A percentile compares a stretch with the other conserved stretches of the same genome.
These are phyloP conservation scores for Cytospora paraplurivora DNA, from an alignment of 2,329 filamentous ascomycete genomes.

Conservation along the genomic window DNA sequence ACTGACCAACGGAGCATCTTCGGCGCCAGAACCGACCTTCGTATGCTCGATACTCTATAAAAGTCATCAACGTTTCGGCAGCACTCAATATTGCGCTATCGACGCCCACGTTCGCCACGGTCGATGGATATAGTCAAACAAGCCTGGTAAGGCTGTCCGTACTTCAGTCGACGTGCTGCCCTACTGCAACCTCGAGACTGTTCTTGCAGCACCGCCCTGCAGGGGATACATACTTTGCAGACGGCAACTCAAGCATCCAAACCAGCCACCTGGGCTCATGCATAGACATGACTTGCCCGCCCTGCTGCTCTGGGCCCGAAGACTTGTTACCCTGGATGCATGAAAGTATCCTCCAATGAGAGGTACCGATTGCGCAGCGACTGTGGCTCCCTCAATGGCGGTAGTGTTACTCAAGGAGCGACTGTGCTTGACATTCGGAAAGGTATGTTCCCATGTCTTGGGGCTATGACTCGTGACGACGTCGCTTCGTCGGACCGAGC, in stretches of 20 bases:
- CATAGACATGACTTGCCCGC: no score
- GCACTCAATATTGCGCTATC: slow-evolving; percentile 6
- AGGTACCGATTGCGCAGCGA: no score
- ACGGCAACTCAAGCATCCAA: slow-evolving; percentile 1
- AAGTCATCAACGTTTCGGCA: neutral
- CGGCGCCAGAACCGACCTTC: neutral
- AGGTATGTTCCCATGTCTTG: no score
- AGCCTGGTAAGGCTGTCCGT: slow-evolving; percentile 1
- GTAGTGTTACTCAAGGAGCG: no score
- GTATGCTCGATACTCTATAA: neutral
- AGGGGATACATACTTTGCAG: slow-evolving; percentile 3
- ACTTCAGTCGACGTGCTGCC: neutral
- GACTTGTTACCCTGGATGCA: no score
- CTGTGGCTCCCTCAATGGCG: no score
- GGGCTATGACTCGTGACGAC: no score
- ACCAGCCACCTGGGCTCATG: no score
- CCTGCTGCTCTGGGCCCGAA: no score
- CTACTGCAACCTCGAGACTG: slow-evolving; percentile 9
- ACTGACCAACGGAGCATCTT: neutral
- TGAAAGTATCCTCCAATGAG: no score
- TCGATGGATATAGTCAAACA: neutral
- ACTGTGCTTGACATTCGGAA: no score
- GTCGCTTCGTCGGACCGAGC: no score
- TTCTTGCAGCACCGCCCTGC: neutral
- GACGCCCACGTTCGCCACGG: slow-evolving; percentile 1